These are phyloP conservation scores for Pelargonium australe DNA, from an alignment of 441 rosid genomes.

Conservation along the genomic window DNA sequence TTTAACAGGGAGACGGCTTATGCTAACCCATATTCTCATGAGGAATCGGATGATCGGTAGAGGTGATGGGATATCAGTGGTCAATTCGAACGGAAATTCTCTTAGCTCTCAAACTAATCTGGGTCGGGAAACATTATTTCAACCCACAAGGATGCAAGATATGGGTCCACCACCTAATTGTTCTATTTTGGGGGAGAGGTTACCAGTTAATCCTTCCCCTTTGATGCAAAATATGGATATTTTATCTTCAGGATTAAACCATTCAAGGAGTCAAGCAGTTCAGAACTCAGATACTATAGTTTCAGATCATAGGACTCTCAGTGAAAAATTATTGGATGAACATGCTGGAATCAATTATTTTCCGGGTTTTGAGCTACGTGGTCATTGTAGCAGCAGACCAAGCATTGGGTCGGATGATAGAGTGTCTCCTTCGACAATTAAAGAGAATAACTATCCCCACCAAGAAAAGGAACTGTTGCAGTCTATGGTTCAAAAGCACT, in stretches of 20 bases:
- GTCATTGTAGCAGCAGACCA: constrained; percentile 36
- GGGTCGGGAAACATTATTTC: constrained; percentile 35
- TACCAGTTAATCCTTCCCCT: constrained; percentile 32
- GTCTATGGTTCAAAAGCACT: constrained; percentile 58
- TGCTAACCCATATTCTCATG: constrained; percentile 54
- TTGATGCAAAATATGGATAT: constrained; percentile 38
- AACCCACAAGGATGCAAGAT: constrained; percentile 33
- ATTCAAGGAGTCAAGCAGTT: constrained; percentile 35
- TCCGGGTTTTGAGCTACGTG: constrained; percentile 34
- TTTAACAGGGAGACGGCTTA: constrained; percentile 65
- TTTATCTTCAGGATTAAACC: constrained; percentile 32
- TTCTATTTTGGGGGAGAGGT: constrained; percentile 38
- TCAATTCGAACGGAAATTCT: constrained; percentile 34
- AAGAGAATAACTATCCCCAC: constrained; percentile 39
- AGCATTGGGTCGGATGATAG: constrained; percentile 31
- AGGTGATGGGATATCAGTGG: constrained; percentile 34
- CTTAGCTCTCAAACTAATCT: constrained; percentile 39
- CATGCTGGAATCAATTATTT: constrained; percentile 30
- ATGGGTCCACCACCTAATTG: constrained; percentile 23
- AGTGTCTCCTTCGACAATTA: constrained; percentile 26
- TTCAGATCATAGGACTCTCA: constrained; percentile 25
- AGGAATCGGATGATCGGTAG: constrained; percentile 46
- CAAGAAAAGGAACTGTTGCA: constrained; percentile 58
- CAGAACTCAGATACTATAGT: constrained; percentile 28
- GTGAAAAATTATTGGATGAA: constrained; percentile 51